Percentiles rank a stretch among this genome's conserved stretches.
phyloP scores from a whole-genome alignment of 208 protist species.

The Leptomonas seymouri region DNA sequence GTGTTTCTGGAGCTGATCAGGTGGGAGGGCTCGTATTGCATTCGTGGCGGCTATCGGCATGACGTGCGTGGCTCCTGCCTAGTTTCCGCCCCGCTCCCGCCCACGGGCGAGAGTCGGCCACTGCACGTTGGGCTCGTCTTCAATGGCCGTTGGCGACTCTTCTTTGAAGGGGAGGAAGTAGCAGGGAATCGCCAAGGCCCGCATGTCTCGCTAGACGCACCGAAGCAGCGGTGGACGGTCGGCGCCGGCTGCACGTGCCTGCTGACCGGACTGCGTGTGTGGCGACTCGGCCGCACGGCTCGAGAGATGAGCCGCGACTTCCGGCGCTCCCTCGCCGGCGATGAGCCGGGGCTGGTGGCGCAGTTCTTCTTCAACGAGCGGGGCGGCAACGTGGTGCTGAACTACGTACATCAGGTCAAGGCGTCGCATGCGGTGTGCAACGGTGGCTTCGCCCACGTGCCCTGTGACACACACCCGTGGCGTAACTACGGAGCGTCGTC shows the following conservation, averaged over 20 bases:
- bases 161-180: slow-evolving; percentile 79
- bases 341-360: slow-evolving; percentile 75
- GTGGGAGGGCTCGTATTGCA: slow-evolving; percentile 77
- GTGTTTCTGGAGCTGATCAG: slow-evolving; percentile 87
- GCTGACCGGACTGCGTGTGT: slow-evolving; percentile 84
- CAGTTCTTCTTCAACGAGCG: slow-evolving; percentile 87
- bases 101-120: slow-evolving; percentile 45
- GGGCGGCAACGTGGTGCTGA: slow-evolving; percentile 84
- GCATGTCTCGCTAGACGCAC: slow-evolving; percentile 74
- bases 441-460: slow-evolving; percentile 50
- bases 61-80: slow-evolving; percentile 81
- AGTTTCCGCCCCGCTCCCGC: slow-evolving; percentile 71
- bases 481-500: slow-evolving; percentile 19
- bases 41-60: slow-evolving; percentile 89
- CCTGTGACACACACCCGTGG: slow-evolving; percentile 48
- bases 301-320: slow-evolving; percentile 83
- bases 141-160: slow-evolving; percentile 86
- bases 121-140: slow-evolving; percentile 90
- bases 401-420: slow-evolving; percentile 51
- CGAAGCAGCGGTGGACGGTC: slow-evolving; percentile 81
- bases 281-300: slow-evolving; percentile 56
- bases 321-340: slow-evolving; percentile 54
- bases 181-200: slow-evolving; percentile 65
- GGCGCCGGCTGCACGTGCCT: slow-evolving; percentile 76
- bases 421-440: slow-evolving; percentile 61